Conservation (phyloP, 2,329 filamentous ascomycete genomes). For the Colletotrichum eremochloae region DNA sequence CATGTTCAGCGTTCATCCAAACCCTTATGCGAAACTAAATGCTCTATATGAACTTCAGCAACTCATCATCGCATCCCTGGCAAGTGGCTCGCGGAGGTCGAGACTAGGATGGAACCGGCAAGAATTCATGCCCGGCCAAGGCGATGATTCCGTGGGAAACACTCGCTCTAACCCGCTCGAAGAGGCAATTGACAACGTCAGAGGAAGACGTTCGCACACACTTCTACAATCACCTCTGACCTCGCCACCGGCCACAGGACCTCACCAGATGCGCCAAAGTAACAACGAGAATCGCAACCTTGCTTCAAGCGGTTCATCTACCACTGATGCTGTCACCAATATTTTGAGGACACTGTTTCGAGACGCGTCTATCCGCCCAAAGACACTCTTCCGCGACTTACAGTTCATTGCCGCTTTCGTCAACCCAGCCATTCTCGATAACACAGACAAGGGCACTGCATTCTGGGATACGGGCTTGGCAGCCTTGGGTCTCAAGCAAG, state of each 20-base stretch:
- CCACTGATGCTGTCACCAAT: conserved; percentile 74
- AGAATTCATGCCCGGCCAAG: conserved; percentile 50
- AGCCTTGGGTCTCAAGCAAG: conserved; percentile 88
- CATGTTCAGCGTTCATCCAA: conserved; percentile 90
- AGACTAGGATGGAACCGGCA: conserved; percentile 52
- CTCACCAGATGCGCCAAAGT: conserved; percentile 55
- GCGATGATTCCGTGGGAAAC: conserved; percentile 51
- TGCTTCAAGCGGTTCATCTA: conserved; percentile 63
- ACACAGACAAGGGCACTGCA: conserved; percentile 77
- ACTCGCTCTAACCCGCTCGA: conserved; percentile 66
- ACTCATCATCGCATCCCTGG: conserved; percentile 78
- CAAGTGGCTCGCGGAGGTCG: conserved; percentile 51
- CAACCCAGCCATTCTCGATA: conserved; percentile 70
- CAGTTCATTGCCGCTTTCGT: conserved; percentile 81
- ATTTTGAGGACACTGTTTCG: conserved; percentile 77
- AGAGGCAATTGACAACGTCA: conserved; percentile 77
- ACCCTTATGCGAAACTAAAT: conserved; percentile 87
- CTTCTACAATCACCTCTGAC: conserved; percentile 54
- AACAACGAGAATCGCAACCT: conserved; percentile 63
- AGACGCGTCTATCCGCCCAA: conserved; percentile 77
- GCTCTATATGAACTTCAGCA: conserved; percentile 86
- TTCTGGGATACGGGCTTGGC: conserved; percentile 94
- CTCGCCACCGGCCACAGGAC: conserved; percentile 51
- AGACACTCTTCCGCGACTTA: conserved; percentile 84
- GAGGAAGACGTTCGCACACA: conserved; percentile 74